A percentile compares a stretch with the other conserved stretches of the same genome.
Evolutionary conservation across 306 rosid genomes (phyloP).

Genomic region (Lathyrus tuberosus): DNA sequence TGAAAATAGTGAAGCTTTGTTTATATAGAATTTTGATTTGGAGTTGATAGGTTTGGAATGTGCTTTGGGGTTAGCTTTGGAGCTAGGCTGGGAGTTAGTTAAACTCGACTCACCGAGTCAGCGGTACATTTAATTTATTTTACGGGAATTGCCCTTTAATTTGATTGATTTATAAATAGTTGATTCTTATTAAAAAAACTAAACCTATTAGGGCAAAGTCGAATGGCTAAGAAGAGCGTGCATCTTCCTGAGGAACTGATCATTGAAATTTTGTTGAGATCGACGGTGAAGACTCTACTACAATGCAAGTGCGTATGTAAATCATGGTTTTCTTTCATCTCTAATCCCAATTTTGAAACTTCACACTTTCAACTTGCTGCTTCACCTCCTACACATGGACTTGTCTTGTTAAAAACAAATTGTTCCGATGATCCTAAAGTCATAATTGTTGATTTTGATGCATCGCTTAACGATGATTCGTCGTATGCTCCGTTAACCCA

Average conservation of each 20-base stretch:
- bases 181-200: too few relatives aligned
- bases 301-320: background rate
- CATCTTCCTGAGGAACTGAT: background rate
- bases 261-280: background rate
- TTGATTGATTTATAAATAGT: too few relatives aligned
- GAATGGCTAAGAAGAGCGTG: too few relatives aligned
- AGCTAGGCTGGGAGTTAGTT: too few relatives aligned
- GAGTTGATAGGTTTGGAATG: too few relatives aligned
- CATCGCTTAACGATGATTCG: background rate
- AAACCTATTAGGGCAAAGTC: too few relatives aligned
- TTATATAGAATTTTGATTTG: too few relatives aligned
- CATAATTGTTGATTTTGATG: background rate
- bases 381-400: background rate
- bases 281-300: background rate
- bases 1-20: too few relatives aligned
- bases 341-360: background rate
- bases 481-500: background rate
- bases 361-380: background rate
- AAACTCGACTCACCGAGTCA: too few relatives aligned
- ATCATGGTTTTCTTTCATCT: background rate
- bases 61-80: too few relatives aligned
- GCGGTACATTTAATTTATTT: too few relatives aligned
- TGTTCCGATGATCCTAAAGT: background rate
- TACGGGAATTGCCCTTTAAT: too few relatives aligned
- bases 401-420: background rate